Evolutionary conservation across 2,329 filamentous ascomycete species (phyloP), one percentile per base, ranked within the genome.

Genomic region (Phyllosticta paracitricarpa): DNA sequence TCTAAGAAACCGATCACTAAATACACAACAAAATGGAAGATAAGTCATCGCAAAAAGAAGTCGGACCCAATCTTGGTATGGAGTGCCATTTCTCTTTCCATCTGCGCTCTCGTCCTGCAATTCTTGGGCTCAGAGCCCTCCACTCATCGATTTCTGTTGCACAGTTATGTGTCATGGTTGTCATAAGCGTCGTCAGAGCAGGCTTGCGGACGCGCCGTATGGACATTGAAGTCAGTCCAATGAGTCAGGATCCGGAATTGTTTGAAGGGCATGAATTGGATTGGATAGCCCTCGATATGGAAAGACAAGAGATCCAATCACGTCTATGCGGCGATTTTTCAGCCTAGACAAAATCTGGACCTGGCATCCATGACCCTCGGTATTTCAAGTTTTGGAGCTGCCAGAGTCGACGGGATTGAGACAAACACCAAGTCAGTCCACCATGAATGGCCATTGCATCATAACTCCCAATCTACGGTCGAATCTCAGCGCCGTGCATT

Each of bases 251-350:
- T 19, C 57, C 57, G n/a, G 57, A 58, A 14, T 22, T 24, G 2
- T 53, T 33, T 6, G 24, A 58, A n/a, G 57, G 57, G 2, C 48
- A 58, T n/a, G 57, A 53, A n/a, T 51, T 58, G 14, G 57, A 58
- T 17, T 53, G 51, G 25, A 8, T 58, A 4, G 48, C 25, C 22
- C 1, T 58, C 25, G 25, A 53, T 24, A 35, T 19, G 22, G 25
- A 12, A 33, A 12, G 25, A 24, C 19, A 51, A 24, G 28, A 14
- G 3, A 24, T 2, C 1, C 22, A 12, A 2, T 6, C 8, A 48
- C 9, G 6, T 12, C 10, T 40, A 17, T 17, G 4, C 35, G 12
- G 35, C 14, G 1, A 12, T 4, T 17, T 12, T n/a, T 14, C 40
- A 6, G 40, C 40, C 3, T 1, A 48, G 6, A n/a, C 14, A 17